Evolutionary conservation across 2,329 filamentous ascomycete species (phyloP).

Genomic region (Paracoccidioides brasiliensis): DNA sequence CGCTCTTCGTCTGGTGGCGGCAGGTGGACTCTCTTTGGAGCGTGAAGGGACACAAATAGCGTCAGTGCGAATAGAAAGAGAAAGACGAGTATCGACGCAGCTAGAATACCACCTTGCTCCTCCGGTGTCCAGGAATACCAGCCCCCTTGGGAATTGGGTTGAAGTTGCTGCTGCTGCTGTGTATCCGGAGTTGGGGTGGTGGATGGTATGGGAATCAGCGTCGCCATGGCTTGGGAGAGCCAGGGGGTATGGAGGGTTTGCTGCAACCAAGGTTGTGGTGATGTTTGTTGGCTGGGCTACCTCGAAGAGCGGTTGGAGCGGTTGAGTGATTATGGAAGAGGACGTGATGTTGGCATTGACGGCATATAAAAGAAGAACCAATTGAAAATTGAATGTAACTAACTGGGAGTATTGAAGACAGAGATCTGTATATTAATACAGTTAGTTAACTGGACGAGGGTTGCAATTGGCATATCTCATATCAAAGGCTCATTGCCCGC

Average conservation of each 20-base stretch:
- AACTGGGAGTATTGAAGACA: not conserved
- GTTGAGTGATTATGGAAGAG: not conserved
- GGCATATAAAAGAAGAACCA: not conserved
- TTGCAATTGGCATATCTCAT: not conserved
- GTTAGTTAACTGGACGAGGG: not conserved
- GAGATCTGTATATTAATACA: too few species aligned
- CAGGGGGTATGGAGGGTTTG: not conserved
- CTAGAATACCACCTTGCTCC: constrained; percentile 18
- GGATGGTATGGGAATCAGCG: not conserved
- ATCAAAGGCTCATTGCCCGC: not conserved
- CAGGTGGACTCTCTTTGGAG: not conserved
- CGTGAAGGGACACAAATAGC: constrained; percentile 5
- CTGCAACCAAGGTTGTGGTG: not conserved
- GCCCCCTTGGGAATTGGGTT: not conserved
- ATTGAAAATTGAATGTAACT: not conserved
- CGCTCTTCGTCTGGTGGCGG: not conserved
- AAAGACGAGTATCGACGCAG: constrained; percentile 14
- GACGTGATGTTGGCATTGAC: not conserved
- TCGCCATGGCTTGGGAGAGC: not conserved
- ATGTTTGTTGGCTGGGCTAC: not conserved
- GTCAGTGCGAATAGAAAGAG: constrained; percentile 14
- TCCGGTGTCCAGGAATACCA: constrained; percentile 18
- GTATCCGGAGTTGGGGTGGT: not conserved
- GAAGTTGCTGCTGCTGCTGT: not conserved
- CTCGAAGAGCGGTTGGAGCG: not conserved